Conservation (phyloP, 176 grass and related monocot species). For the maize (Zea mays) region Zm-B73-REFERENCE-NAM-5.0 NC_050099.1:34483501-34484000, state of each 20-base stretch:
- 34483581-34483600: slow-evolving; percentile 75
- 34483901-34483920: slow-evolving; percentile 31
- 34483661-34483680: slow-evolving; percentile 38
- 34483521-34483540: slow-evolving; percentile 63
- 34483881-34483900: slow-evolving; percentile 28
- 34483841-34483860: slow-evolving; percentile 37
- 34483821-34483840: slow-evolving; percentile 39
- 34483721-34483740: slow-evolving; percentile 45
- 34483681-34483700: slow-evolving; percentile 43
- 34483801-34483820: slow-evolving; percentile 46
- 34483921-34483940: slow-evolving; percentile 36
- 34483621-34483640: slow-evolving; percentile 23
- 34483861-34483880: slow-evolving; percentile 33
- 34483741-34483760: slow-evolving; percentile 41
- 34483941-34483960: slow-evolving; percentile 33
- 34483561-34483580: slow-evolving; percentile 67
- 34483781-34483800: slow-evolving; percentile 36
- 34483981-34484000: slow-evolving; percentile 41
- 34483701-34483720: slow-evolving; percentile 33
- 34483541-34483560: slow-evolving; percentile 74
- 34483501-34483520: slow-evolving; percentile 53
- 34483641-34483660: slow-evolving; percentile 46
- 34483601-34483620: slow-evolving; percentile 67
- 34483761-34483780: slow-evolving; percentile 27
- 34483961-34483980: slow-evolving; percentile 38